Evolutionary conservation across 2,329 filamentous ascomycete genomes (phyloP), one percentile per base, ranked within the genome.

Genomic region (Aspergillus sp.): DNA sequence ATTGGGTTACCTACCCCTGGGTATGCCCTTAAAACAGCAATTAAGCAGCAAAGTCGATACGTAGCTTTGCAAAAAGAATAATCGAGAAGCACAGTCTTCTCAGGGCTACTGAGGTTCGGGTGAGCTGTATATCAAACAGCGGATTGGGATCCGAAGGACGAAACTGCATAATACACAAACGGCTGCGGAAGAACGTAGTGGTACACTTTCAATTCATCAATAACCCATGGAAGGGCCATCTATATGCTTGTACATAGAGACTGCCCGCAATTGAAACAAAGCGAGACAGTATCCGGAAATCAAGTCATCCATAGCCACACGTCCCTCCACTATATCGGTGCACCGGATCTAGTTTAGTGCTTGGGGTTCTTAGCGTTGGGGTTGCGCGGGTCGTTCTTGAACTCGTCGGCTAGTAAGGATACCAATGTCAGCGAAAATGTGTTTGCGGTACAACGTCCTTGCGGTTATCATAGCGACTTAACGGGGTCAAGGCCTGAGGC

Each of bases 321-420:
- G 44, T 50, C 39, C 46, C 43, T 48, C 51, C 50, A 46, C 42
- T 46, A 50, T 47, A 43, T 47, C 39, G 53, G 46, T 48, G 52
- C 56, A 46, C 48, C 56, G 52, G 46, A 50, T 44, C 52, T 48
- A 48, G 53, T 59, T 60, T 66, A 69, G 58, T 69, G 66, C 59
- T 67, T 66, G 52, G 50, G 42, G 42, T 57, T 54, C 59, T 68
- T 64, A 39, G 60, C 59, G 57, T 71, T 68, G 50, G 71, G 71
- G 61, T 96, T 96, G 72, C 90, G 83, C 58, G 90, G 88, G 74
- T 97, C 91, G 78, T 95, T 94, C 83, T 90, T 94, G 82, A 81
- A 96, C 77, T 97, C 88, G 62, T 86, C 87, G 76, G 82, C 91
- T 97, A 43, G 48, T 42, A 9, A 12, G 12, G 10, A n/a, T 29